phyloP scores from a whole-genome alignment of 257 asterid genomes.

The Vinca minor region DNA sequence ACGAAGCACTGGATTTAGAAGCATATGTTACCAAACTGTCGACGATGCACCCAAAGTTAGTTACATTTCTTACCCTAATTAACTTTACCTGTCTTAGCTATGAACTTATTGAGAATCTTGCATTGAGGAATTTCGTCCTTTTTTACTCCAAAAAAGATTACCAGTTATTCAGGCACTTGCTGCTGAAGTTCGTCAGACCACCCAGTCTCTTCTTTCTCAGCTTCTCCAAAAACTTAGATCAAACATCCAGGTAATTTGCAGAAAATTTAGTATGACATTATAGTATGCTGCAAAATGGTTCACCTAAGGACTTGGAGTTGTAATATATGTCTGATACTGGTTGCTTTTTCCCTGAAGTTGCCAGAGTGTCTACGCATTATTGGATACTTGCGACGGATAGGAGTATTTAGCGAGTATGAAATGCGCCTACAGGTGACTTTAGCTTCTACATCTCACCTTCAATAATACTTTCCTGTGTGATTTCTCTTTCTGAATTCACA shows the following conservation, averaged over 20 bases:
- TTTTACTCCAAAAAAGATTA: conserved; percentile 46
- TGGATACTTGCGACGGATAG: conserved; percentile 95
- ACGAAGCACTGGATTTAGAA: conserved; percentile 96
- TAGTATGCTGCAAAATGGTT: conserved; percentile 9
- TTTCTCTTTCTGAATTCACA: not conserved
- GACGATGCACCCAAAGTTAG: conserved; percentile 94
- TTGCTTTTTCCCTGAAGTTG: conserved; percentile 38
- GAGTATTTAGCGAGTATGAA: conserved; percentile 89
- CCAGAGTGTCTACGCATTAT: conserved; percentile 96
- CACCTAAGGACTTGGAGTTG: conserved; percentile 1
- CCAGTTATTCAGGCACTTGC: conserved; percentile 95
- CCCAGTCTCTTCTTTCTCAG: conserved; percentile 93
- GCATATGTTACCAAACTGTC: conserved; percentile 87
- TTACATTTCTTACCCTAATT: conserved; percentile 21
- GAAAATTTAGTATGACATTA: not conserved
- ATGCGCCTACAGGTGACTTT: conserved; percentile 84
- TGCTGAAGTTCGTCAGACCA: conserved; percentile 79
- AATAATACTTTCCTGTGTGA: not conserved
- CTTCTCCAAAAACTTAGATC: conserved; percentile 94
- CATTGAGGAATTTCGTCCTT: conserved; percentile 2
- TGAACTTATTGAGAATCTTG: conserved; percentile 10
- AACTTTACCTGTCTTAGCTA: conserved; percentile 16
- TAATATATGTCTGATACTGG: conserved; percentile 8
- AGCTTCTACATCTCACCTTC: conserved; percentile 1
- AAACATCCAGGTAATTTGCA: conserved; percentile 67